phyloP scores from a whole-genome alignment of 805 yeast genomes.

The Lipomyces sp. region DNA sequence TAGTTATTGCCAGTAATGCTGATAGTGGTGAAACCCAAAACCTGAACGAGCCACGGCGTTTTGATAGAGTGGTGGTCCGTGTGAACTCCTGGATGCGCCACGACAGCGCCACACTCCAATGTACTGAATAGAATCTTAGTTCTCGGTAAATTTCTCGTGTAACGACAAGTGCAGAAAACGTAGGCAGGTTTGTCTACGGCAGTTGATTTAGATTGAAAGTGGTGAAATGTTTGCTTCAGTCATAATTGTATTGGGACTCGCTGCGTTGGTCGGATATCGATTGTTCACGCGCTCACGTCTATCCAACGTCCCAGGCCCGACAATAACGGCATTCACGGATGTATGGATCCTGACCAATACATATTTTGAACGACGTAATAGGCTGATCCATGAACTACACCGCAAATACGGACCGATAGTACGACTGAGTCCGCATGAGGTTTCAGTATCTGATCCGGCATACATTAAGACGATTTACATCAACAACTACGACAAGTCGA shows the following conservation, averaged over 20 bases:
- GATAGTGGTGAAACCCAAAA: neutral
- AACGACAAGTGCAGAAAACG: too few species aligned
- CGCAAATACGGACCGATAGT: conserved; percentile 64
- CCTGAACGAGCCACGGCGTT: too few species aligned
- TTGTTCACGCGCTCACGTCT: conserved; percentile 46
- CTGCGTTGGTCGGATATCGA: neutral
- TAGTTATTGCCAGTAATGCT: neutral
- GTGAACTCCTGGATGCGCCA: too few species aligned
- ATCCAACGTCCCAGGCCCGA: conserved; percentile 63
- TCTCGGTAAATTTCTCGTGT: too few species aligned
- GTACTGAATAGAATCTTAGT: too few species aligned
- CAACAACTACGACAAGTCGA: conserved; percentile 59
- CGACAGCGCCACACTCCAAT: too few species aligned
- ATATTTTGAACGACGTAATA: conserved; percentile 56
- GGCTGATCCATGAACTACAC: conserved; percentile 58
- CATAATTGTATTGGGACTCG: neutral
- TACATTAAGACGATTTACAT: conserved; percentile 62
- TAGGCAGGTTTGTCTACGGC: neutral
- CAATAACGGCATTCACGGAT: conserved; percentile 53
- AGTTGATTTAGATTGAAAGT: neutral
- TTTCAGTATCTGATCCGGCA: conserved; percentile 59
- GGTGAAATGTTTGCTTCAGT: neutral
- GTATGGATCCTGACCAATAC: conserved; percentile 51
- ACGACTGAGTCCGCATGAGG: conserved; percentile 63
- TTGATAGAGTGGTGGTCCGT: neutral